These are phyloP conservation scores for Stromatinia cepivora DNA, from an alignment of 2,329 filamentous ascomycete genomes.

Conservation along the genomic window DNA sequence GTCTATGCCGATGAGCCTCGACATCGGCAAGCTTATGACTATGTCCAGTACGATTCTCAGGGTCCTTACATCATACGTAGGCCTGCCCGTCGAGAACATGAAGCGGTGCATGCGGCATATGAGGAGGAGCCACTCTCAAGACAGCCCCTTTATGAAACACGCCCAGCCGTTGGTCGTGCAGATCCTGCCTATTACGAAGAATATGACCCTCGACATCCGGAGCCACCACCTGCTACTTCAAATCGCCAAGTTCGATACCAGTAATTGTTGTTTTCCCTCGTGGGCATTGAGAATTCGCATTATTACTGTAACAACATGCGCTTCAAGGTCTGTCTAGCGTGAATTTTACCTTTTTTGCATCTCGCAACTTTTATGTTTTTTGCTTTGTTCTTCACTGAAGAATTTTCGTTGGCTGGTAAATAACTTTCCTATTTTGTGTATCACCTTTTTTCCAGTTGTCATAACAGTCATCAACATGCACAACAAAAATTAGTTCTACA, in stretches of 20 bases:
- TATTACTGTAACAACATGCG: constrained; percentile 7
- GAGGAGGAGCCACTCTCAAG: constrained; percentile 36
- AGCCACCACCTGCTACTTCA: constrained; percentile 33
- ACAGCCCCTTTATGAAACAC: constrained; percentile 37
- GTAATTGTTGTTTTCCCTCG: constrained; percentile 20
- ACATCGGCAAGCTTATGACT: constrained; percentile 44
- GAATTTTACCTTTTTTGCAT: constrained; percentile 9
- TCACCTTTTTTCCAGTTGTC: neutral
- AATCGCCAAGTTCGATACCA: constrained; percentile 36
- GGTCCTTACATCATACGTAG: constrained; percentile 51
- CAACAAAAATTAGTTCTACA: neutral
- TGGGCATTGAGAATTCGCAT: neutral
- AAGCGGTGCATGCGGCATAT: constrained; percentile 39
- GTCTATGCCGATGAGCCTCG: constrained; percentile 40
- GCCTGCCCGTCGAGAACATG: constrained; percentile 43
- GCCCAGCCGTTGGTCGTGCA: constrained; percentile 28
- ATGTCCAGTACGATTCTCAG: constrained; percentile 49
- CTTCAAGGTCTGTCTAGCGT: constrained; percentile 15
- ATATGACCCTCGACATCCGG: constrained; percentile 48
- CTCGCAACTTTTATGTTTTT: neutral
- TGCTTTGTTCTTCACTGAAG: constrained; percentile 12
- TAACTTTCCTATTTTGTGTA: constrained; percentile 4
- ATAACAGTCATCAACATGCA: constrained; percentile 5
- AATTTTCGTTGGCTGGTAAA: constrained; percentile 12
- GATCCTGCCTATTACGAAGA: constrained; percentile 44